These are phyloP conservation scores for Brachypodium distachyon DNA, from an alignment of 202 grass and related monocot species.

Conservation along the genomic window DNA sequence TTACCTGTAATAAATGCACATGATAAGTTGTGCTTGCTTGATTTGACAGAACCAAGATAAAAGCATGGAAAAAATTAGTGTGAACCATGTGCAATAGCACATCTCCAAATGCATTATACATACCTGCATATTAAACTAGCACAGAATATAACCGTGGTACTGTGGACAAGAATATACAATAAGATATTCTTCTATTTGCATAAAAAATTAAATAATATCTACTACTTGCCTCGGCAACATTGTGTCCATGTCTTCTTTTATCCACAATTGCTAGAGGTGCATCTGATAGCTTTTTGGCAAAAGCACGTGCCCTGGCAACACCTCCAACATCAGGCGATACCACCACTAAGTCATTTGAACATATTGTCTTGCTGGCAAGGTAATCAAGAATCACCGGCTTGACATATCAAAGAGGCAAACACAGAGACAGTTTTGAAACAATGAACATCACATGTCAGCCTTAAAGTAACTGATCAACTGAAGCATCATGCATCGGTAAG, in stretches of 20 bases:
- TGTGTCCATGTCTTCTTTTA: constrained; percentile 97
- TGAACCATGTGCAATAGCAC: not conserved
- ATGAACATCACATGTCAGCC: not conserved
- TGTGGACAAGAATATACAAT: not conserved
- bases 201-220: constrained; percentile 5
- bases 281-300: constrained; percentile 97
- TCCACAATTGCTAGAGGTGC: constrained; percentile 98
- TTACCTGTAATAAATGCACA: constrained; percentile 55
- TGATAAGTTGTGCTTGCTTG: not conserved
- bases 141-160: not conserved
- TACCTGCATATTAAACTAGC: not conserved
- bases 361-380: constrained; percentile 90
- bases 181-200: not conserved
- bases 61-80: not conserved
- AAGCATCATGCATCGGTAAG: constrained; percentile 13
- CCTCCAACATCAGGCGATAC: constrained; percentile 98
- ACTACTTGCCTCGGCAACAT: constrained; percentile 81
- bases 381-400: constrained; percentile 99
- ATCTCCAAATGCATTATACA: constrained; percentile 2
- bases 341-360: constrained; percentile 85
- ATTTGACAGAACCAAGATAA: constrained; percentile 5
- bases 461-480: not conserved
- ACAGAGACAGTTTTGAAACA: not conserved
- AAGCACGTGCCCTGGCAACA: constrained; percentile 91
- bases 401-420: constrained; percentile 14